Base-by-base conservation (phyloP, 2,329 filamentous ascomycete genomes). In the Fusarium sp. region DNA sequence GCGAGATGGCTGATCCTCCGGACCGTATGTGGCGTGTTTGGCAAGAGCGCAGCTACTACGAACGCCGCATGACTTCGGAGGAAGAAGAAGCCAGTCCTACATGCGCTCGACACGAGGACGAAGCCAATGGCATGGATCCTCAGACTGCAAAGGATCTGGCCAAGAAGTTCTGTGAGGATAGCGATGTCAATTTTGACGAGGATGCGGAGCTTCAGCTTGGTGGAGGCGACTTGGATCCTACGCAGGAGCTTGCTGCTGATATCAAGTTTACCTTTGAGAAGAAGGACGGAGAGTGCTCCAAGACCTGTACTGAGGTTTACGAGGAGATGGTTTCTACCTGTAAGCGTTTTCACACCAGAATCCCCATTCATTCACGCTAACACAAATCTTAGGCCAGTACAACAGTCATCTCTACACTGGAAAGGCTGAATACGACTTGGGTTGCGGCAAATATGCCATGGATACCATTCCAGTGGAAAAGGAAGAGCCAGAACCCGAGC, bases 241-340 rank as follows among this genome's bases (percentile, higher is more conserved):
- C 60, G 3, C 43, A 44, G 18, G 47, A 54, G 7, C 63, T 66
- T 23, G 39, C 15, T 28, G 63, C 53, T 12, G 40, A 51, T 13
- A 52, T 66, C 37, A 44, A 66, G 52, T 66, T 58, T 31, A 58
- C 31, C 28, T 65, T 59, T 44, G 48, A 56, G 23, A 59, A 58
- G 43, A 54, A 44, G 23, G 37, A 63, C 7, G 54, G 53, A 6
- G 31, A 66, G 13, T 63, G 59, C 28, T 47, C 47, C 18, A 57
- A 40, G 53, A 59, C 59, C 34, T 48, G 59, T 9, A 48, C 43
- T 27, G 63, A 66, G 11, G 48, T 48, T 9, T 50, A 59, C n/a
- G 36, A 37, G 31, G n/a, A 54, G 36, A 52, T 54, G 40, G 43
- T 59, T 23, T 27, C 23, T 7, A 43, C 27, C 30, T 48, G 63